These are phyloP conservation scores for Lecanosticta acicola DNA, from an alignment of 2,329 filamentous ascomycete species.

Conservation along the genomic window DNA sequence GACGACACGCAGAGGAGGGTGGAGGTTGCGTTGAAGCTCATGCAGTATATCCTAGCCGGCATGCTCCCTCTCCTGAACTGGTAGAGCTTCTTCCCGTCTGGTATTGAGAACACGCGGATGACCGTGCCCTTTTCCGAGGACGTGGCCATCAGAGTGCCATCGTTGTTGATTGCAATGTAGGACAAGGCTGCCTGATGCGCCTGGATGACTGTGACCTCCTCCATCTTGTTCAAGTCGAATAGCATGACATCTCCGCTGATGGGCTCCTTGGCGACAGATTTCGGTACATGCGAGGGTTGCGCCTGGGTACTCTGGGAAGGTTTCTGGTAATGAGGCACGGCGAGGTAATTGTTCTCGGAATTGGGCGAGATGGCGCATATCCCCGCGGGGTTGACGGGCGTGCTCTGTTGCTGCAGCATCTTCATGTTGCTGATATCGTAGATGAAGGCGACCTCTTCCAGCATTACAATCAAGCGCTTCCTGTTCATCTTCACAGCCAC, in stretches of 20 bases:
- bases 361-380: conserved; percentile 89
- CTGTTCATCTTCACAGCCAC: conserved; percentile 89
- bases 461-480: conserved; percentile 84
- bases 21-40: conserved; percentile 95
- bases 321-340: conserved; percentile 77
- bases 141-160: conserved; percentile 86
- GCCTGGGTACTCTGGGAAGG: conserved; percentile 30
- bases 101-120: conserved; percentile 90
- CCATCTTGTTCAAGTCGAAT: conserved; percentile 81
- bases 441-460: conserved; percentile 94
- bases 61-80: conserved; percentile 95
- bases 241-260: conserved; percentile 89
- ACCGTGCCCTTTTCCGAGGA: conserved; percentile 97
- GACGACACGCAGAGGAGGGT: conserved; percentile 93
- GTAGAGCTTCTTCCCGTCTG: conserved; percentile 84
- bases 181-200: conserved; percentile 89
- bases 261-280: conserved; percentile 59
- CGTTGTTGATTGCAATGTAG: conserved; percentile 84
- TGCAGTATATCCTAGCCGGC: conserved; percentile 92
- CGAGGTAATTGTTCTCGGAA: conserved; percentile 92
- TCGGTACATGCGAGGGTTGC: conserved; percentile 76
- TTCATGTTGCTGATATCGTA: conserved; percentile 99
- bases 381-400: conserved; percentile 82
- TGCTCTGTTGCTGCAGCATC: conserved; percentile 84
- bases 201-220: conserved; percentile 92